These are phyloP conservation scores for Aleurites moluccanus DNA, from an alignment of 441 rosid genomes.

Conservation along the genomic window DNA sequence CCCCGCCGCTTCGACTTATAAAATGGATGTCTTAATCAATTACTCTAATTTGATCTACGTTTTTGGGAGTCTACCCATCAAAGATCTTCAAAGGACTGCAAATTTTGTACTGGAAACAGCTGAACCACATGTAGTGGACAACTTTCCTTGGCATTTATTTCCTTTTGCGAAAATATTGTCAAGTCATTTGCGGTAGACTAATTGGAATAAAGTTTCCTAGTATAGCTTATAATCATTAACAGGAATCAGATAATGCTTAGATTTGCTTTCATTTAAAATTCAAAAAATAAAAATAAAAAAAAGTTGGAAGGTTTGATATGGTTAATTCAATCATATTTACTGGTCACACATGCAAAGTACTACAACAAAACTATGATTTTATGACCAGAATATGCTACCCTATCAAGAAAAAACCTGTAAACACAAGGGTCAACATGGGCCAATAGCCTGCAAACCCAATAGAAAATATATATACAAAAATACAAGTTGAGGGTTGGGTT, in stretches of 20 bases:
- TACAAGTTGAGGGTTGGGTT: no score
- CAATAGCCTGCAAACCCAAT: no score
- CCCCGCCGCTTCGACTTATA: neutral
- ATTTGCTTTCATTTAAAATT: neutral
- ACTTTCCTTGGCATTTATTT: neutral
- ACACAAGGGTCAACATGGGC: no score
- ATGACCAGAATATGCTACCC: no score
- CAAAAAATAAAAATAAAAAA: no score
- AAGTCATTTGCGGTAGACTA: neutral
- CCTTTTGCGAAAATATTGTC: neutral
- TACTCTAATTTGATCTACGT: no score
- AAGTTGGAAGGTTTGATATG: neutral
- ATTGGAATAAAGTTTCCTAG: neutral
- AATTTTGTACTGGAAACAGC: neutral
- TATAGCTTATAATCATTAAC: neutral
- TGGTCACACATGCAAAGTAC: no score
- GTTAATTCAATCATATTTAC: no score
- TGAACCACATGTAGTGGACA: neutral
- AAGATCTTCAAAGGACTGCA: neutral
- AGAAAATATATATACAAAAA: no score
- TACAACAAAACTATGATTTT: no score
- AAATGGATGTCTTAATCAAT: slow-evolving; percentile 20
- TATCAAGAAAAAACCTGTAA: no score
- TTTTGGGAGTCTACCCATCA: neutral
- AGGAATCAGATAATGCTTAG: neutral